These are phyloP conservation scores for Clausena lansium DNA, from an alignment of 345 rosid species.

Conservation along the genomic window DNA sequence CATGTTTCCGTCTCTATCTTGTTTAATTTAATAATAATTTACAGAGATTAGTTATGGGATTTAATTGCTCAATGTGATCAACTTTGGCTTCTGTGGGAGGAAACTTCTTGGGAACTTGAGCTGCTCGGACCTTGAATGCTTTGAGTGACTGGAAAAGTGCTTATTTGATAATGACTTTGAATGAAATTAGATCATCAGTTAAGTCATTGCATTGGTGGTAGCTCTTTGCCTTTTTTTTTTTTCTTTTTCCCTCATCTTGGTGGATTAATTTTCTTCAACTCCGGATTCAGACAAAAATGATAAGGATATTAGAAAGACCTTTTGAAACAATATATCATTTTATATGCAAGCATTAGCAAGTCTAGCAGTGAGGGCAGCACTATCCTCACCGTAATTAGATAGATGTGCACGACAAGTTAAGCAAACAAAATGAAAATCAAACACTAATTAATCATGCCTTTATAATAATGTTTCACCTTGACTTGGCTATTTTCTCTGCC, in stretches of 20 bases:
- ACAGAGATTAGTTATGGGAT: neutral
- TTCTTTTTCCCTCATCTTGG: no score
- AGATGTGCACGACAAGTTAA: conserved; percentile 10
- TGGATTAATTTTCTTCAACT: neutral
- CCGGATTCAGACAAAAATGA: neutral
- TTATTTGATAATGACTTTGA: neutral
- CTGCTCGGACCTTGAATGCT: conserved; percentile 1
- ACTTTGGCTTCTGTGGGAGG: conserved; percentile 2
- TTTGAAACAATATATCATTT: neutral
- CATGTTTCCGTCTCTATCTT: neutral
- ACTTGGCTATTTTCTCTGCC: neutral
- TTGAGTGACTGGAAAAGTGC: neutral
- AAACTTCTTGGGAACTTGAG: conserved; percentile 3
- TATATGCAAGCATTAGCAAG: neutral
- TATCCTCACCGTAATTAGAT: conserved; percentile 1
- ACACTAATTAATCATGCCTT: neutral
- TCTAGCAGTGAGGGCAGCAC: neutral
- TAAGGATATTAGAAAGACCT: neutral
- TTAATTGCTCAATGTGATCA: neutral
- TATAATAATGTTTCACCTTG: neutral
- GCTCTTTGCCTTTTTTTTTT: neutral
- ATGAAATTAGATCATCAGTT: neutral
- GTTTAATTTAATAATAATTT: neutral
- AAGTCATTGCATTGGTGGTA: neutral
- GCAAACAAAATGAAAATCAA: neutral